A percentile compares a stretch with the other conserved stretches of the same genome.
Conservation (phyloP, 2,329 filamentous ascomycete species). For the Chrysosphaeria jannelii region DNA sequence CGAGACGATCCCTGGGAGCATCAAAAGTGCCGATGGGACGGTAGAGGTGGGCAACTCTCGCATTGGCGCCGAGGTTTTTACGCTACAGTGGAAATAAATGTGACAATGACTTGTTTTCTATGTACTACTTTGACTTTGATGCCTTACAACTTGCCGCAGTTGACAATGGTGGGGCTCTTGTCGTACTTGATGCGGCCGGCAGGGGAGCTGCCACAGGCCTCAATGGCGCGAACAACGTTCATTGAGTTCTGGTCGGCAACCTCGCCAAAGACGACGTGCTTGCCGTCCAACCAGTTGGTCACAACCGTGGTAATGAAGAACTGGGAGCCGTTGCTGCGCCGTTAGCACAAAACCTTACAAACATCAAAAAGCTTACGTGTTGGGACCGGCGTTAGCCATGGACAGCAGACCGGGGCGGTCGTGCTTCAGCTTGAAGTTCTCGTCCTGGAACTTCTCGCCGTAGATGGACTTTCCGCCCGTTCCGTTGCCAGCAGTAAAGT, state of each 20-base stretch:
- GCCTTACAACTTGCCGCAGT: too few relatives aligned
- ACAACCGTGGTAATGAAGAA: conserved; percentile 92
- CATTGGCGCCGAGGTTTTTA: conserved; percentile 13
- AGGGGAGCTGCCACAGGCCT: conserved; percentile 25
- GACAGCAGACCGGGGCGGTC: conserved; percentile 48
- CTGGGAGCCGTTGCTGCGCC: conserved; percentile 69
- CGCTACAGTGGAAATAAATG: conserved; percentile 9
- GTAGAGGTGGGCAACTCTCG: conserved; percentile 15
- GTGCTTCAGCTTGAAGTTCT: conserved; percentile 68
- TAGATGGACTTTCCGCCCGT: conserved; percentile 87
- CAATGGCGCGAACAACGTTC: conserved; percentile 26
- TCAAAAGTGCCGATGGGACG: conserved; percentile 10
- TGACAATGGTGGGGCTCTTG: conserved; percentile 9
- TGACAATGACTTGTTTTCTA: too few relatives aligned
- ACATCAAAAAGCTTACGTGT: conserved; percentile 30
- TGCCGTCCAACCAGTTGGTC: conserved; percentile 59
- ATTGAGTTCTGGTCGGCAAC: conserved; percentile 20
- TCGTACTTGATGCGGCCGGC: conserved; percentile 26
- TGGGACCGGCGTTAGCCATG: conserved; percentile 86
- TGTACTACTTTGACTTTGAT: too few relatives aligned
- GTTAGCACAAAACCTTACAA: too few relatives aligned
- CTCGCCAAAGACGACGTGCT: conserved; percentile 65
- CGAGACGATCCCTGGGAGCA: conserved; percentile 11
- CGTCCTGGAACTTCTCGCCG: conserved; percentile 76
- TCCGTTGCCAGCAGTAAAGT: conserved; percentile 77